Base-by-base conservation (phyloP, 176 grass and related monocot species). In the Phoenix dactylifera region DNA sequence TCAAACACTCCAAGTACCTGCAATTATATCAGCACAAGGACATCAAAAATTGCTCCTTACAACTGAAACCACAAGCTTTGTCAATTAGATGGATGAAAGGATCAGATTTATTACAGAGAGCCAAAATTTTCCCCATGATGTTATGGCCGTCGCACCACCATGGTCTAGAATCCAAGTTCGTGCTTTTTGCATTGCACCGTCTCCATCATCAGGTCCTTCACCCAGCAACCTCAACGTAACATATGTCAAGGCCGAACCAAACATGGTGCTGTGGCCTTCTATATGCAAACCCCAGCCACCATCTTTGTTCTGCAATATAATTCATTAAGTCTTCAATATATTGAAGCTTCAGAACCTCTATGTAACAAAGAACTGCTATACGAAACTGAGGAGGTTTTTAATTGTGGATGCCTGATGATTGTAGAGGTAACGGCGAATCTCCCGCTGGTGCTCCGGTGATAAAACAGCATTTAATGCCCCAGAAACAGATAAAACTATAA, bases 1-100 rank as follows among this genome's bases (percentile, higher is more conserved):
- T 98, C 84, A 92, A 98, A 98, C 51, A 92, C 79, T 67, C 93
- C 87, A 71, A 98, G 84, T 61, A 98, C 93, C 93, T 98, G 49
- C 73, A 74, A 68, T 16, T 22, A 68, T 55, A 54, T 68, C 58
- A 55, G 26, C 15, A 30, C 22, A 60, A 4, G 26, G 17, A 16
- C n/a, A 71, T 68, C 20, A 68, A 32, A 12, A 5, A n/a, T 39
- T 30, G 7, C 32, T 54, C 6, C 3, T 6, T 23, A 12, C 16
- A 23, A 15, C 22, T 68, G 12, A 23, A 30, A 44, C 16, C 26
- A 16, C 53, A 39, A 62, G 10, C 56, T 0, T 2, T 52, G 7
- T 0, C 29, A 30, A 10, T 44, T 44, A 44, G 35, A 44, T 44
- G 35, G 9, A 44, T 49, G 58, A 15, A 15, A 28, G 44, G 58